A percentile compares a stretch with the other conserved stretches of the same genome.
Conservation (phyloP, 495 filamentous ascomycete genomes). For the Neurospora sp. region DNA sequence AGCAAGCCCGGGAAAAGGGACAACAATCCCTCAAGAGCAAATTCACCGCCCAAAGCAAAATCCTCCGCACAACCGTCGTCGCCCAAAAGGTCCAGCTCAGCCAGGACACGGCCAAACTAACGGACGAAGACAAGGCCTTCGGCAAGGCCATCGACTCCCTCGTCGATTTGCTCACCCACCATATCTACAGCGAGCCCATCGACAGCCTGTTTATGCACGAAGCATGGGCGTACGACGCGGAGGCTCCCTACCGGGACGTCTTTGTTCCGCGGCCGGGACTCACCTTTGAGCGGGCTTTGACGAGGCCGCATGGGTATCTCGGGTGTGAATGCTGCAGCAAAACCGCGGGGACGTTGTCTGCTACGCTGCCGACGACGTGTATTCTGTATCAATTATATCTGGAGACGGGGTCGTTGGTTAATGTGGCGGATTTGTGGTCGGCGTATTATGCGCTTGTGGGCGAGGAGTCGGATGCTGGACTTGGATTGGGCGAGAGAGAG, state of each 20-base stretch:
- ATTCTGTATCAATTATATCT: constrained; percentile 87
- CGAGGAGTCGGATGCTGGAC: constrained; percentile 33
- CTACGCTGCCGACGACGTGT: constrained; percentile 65
- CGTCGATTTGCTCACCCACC: constrained; percentile 41
- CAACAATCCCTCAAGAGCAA: constrained; percentile 56
- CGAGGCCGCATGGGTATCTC: constrained; percentile 76
- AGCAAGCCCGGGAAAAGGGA: constrained; percentile 25
- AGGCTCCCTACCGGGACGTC: constrained; percentile 65
- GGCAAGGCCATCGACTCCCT: constrained; percentile 61
- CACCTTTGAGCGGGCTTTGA: constrained; percentile 71
- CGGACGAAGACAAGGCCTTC: constrained; percentile 64
- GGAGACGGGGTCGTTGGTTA: constrained; percentile 80
- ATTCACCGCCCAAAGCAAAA: constrained; percentile 59
- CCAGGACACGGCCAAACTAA: constrained; percentile 64
- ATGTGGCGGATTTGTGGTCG: constrained; percentile 80
- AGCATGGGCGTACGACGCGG: constrained; percentile 73
- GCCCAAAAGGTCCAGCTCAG: constrained; percentile 80
- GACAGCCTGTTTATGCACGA: constrained; percentile 64
- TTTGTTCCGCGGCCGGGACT: constrained; percentile 72
- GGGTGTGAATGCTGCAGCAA: constrained; percentile 56
- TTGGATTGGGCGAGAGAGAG: constrained; percentile 35
- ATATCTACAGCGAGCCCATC: constrained; percentile 49
- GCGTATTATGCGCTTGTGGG: constrained; percentile 72
- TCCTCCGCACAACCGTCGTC: constrained; percentile 72
- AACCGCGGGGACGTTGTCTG: constrained; percentile 32